Conservation (phyloP, 495 filamentous ascomycete species). For the Trichoderma orchidacearum region DNA sequence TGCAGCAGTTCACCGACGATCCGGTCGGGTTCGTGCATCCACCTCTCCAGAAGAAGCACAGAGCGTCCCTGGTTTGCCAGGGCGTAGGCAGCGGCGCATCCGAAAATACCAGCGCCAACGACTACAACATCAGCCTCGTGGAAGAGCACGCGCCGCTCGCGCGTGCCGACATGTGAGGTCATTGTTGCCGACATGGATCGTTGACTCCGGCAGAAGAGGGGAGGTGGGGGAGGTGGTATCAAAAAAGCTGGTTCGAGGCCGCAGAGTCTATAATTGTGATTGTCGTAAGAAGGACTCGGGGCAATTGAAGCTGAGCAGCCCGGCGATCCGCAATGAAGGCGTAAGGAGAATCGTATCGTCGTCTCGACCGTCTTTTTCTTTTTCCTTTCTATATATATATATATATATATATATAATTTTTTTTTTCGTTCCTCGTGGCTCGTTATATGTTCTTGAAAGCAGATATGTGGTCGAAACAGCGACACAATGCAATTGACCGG, state of each 20-base stretch:
- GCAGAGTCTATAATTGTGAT: background rate
- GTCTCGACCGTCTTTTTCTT: too few relatives aligned
- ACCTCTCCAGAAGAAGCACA: slow-evolving; percentile 80
- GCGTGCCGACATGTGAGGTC: slow-evolving; percentile 10
- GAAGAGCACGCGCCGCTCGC: slow-evolving; percentile 22
- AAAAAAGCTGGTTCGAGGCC: background rate
- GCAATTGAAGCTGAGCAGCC: background rate
- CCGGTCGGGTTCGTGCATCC: slow-evolving; percentile 85
- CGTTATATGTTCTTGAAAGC: background rate
- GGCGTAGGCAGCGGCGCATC: slow-evolving; percentile 74
- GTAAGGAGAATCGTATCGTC: background rate
- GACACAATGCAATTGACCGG: background rate
- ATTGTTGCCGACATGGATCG: background rate
- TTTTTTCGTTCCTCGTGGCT: background rate
- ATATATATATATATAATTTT: too few relatives aligned
- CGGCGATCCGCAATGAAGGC: background rate
- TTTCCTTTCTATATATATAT: too few relatives aligned
- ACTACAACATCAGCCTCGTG: slow-evolving; percentile 66
- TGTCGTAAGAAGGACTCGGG: background rate
- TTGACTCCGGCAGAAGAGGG: background rate
- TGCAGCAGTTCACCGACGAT: slow-evolving; percentile 95
- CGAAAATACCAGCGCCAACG: slow-evolving; percentile 80
- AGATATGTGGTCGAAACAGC: too few relatives aligned
- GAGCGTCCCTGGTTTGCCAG: slow-evolving; percentile 75
- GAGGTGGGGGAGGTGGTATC: background rate